phyloP scores from a whole-genome alignment of 2,329 filamentous ascomycete species.

The Penicillium expansum region DNA sequence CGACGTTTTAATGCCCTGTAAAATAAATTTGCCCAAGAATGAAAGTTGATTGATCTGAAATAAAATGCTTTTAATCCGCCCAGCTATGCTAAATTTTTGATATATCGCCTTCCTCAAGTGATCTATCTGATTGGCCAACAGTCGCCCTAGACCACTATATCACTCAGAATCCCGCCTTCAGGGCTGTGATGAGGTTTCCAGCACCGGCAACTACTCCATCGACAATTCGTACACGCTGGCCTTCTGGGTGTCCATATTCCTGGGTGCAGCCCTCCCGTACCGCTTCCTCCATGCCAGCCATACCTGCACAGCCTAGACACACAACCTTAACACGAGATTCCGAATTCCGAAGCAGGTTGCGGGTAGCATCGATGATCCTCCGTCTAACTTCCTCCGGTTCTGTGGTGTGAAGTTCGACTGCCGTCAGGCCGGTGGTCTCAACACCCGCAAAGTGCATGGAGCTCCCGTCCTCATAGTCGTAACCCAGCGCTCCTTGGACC shows the following conservation, averaged over 20 bases:
- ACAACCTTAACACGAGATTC: conserved; percentile 60
- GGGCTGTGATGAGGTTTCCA: conserved; percentile 36
- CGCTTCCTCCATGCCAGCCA: conserved; percentile 78
- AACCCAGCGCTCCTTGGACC: conserved; percentile 63
- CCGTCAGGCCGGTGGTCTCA: conserved; percentile 75
- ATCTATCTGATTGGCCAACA: not conserved
- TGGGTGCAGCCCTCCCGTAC: conserved; percentile 68
- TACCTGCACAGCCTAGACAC: conserved; percentile 85
- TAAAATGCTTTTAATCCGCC: not conserved
- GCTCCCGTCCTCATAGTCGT: conserved; percentile 28
- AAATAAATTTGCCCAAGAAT: not conserved
- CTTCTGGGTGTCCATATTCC: conserved; percentile 59
- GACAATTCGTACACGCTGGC: conserved; percentile 63
- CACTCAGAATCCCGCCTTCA: conserved; percentile 36
- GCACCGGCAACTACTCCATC: conserved; percentile 59
- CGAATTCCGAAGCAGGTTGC: conserved; percentile 56
- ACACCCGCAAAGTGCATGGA: conserved; percentile 69
- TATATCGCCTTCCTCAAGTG: not conserved
- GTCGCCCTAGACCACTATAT: not conserved
- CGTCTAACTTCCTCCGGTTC: conserved; percentile 61
- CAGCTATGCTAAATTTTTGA: not conserved
- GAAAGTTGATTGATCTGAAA: not conserved
- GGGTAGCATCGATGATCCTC: conserved; percentile 69
- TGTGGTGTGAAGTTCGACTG: conserved; percentile 72
- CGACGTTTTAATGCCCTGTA: not conserved